phyloP scores from a whole-genome alignment of 2,329 filamentous ascomycete species.

The Pyricularia grisea region DNA sequence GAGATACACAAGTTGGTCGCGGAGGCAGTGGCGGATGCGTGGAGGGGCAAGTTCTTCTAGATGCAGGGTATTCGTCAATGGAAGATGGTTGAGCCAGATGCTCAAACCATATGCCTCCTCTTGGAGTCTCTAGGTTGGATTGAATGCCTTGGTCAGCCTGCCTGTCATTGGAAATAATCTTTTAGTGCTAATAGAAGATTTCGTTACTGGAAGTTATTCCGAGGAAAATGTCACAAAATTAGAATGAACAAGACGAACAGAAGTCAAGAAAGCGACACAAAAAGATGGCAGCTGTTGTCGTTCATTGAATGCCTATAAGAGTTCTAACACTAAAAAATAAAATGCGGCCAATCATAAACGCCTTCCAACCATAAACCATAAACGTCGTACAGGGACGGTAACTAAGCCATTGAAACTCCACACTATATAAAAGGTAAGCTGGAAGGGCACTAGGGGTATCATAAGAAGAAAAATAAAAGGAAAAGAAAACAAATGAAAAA shows the following conservation, averaged over 20 bases:
- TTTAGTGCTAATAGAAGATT: not conserved
- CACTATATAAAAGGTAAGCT: not conserved
- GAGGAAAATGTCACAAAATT: not conserved
- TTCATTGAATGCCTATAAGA: not conserved
- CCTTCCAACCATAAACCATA: not conserved
- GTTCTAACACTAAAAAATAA: not conserved
- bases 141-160: not conserved
- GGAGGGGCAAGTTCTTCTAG: conserved; percentile 19
- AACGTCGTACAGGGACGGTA: not conserved
- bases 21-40: conserved; percentile 22
- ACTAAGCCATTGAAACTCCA: not conserved
- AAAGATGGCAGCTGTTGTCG: not conserved
- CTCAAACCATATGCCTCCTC: too few species aligned
- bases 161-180: not conserved
- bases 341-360: not conserved
- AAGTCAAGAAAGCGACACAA: not conserved
- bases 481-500: not conserved
- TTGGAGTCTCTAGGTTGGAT: too few species aligned
- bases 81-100: not conserved
- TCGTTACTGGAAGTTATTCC: not conserved
- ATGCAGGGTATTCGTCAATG: not conserved
- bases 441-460: not conserved
- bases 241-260: not conserved
- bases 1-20: conserved; percentile 30
- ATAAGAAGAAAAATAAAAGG: not conserved